Evolutionary conservation across 345 rosid species (phyloP).

Genomic region (Orychophragmus violaceus): DNA sequence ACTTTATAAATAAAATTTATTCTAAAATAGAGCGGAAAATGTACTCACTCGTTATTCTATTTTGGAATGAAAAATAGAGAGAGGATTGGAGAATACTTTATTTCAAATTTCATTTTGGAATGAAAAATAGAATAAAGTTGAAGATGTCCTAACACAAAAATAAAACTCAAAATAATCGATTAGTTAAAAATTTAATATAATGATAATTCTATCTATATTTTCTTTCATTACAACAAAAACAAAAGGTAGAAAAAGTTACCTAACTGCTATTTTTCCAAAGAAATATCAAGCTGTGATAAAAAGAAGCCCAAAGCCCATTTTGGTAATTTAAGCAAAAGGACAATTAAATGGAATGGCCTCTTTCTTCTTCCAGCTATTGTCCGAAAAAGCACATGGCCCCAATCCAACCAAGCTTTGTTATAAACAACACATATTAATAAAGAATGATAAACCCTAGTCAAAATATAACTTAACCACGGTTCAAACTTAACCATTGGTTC

Average conservation of each 20-base stretch:
- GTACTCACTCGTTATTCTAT: too few species aligned
- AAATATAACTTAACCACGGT: not conserved
- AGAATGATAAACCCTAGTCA: conserved; percentile 21
- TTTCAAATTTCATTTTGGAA: too few species aligned
- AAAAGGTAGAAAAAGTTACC: not conserved
- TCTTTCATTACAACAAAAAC: not conserved
- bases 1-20: too few species aligned
- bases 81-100: too few species aligned
- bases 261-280: not conserved
- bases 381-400: conserved; percentile 43
- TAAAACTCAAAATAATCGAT: not conserved
- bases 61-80: too few species aligned
- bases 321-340: conserved; percentile 17
- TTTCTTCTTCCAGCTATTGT: conserved; percentile 42
- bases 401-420: conserved; percentile 14
- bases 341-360: conserved; percentile 7
- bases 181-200: not conserved
- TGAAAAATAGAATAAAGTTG: too few species aligned
- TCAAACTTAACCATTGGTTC: not conserved
- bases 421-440: conserved; percentile 14
- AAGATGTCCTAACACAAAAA: not conserved
- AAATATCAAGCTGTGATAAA: not conserved
- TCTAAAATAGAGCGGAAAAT: too few species aligned
- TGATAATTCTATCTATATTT: too few species aligned
- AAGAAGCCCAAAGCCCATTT: conserved; percentile 18